Percentiles rank a stretch among this genome's conserved stretches.
Conservation (phyloP, 176 grass and related monocot genomes). For the Paspalum notatum region DNA sequence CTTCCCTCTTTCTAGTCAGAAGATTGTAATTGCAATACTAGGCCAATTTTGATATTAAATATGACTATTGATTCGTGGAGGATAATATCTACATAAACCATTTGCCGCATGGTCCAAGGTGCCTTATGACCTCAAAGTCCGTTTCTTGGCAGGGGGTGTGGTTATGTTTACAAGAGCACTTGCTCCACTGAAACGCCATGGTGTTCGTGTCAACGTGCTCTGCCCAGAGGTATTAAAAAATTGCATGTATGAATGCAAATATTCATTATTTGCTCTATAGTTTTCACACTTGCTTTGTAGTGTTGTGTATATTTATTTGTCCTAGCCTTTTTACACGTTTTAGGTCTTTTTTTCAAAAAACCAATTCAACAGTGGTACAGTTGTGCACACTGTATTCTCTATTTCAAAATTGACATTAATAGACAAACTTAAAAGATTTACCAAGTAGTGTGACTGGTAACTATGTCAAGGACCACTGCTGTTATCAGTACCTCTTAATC, state of each 20-base stretch:
- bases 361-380: conserved; percentile 22
- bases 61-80: conserved; percentile 9
- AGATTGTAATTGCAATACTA: neutral
- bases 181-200: conserved; percentile 68
- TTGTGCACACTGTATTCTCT: conserved; percentile 8
- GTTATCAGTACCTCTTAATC: neutral
- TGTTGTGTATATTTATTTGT: neutral
- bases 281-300: neutral
- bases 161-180: conserved; percentile 96
- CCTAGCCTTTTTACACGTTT: conserved; percentile 24
- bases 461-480: conserved; percentile 19
- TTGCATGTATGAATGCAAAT: conserved; percentile 21
- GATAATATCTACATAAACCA: conserved; percentile 15
- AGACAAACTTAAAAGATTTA: neutral
- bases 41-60: conserved; percentile 2
- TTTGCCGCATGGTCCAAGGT: conserved; percentile 19
- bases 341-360: conserved; percentile 23
- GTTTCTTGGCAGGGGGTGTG: conserved; percentile 75
- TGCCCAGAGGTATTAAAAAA: conserved; percentile 83
- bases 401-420: neutral
- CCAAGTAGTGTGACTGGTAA: conserved; percentile 5
- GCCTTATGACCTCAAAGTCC: conserved; percentile 18
- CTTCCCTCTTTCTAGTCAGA: neutral
- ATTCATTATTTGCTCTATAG: conserved; percentile 27
- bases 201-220: conserved; percentile 91